Percentiles rank a stretch among this genome's conserved stretches.
phyloP scores from a whole-genome alignment of 768 basidiomycete species.

The Tricholoma sp. region DNA sequence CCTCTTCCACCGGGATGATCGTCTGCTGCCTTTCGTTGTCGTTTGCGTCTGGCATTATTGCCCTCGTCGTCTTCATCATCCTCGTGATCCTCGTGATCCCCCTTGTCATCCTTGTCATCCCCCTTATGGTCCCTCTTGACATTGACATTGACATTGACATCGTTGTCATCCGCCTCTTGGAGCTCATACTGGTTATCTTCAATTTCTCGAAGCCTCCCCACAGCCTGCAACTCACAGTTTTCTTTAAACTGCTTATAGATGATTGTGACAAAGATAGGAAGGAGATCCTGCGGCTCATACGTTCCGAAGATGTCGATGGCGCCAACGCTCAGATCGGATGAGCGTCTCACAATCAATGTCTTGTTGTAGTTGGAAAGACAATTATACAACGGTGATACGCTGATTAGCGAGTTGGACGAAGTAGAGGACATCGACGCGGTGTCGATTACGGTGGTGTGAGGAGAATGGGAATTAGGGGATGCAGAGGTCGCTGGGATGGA shows the following conservation, averaged over 20 bases:
- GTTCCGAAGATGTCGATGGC: neutral
- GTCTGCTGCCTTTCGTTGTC: neutral
- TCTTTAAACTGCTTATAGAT: neutral
- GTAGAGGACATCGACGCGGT: neutral
- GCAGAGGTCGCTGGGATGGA: neutral
- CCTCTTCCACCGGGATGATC: neutral
- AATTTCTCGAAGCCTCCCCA: neutral
- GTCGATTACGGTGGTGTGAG: neutral
- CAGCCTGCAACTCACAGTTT: neutral
- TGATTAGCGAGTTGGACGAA: neutral
- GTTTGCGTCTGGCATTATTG: neutral
- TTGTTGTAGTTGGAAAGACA: neutral
- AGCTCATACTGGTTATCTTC: neutral
- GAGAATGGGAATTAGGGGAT: neutral
- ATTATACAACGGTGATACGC: neutral
- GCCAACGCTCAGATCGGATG: neutral
- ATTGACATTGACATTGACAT: neutral
- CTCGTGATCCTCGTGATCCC: neutral
- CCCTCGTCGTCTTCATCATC: neutral
- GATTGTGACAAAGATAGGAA: neutral
- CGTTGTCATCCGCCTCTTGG: neutral
- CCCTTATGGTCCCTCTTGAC: neutral
- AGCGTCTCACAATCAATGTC: neutral
- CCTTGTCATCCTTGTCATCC: neutral
- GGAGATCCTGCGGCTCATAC: neutral